These are phyloP conservation scores for Leccinum variicolor DNA, from an alignment of 768 basidiomycete genomes.

Conservation along the genomic window DNA sequence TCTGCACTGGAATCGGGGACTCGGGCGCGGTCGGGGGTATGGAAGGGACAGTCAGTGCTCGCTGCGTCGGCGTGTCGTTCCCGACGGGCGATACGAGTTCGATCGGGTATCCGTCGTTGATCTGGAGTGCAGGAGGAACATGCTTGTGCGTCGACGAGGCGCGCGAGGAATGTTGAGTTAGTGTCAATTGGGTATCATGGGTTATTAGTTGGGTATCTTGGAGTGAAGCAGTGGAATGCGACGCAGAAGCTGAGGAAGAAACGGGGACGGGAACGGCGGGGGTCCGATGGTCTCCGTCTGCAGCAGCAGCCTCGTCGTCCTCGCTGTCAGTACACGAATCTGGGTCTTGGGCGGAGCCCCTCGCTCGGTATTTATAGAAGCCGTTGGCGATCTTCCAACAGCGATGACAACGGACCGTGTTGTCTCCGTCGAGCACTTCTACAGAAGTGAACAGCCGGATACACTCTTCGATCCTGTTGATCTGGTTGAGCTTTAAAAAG, in stretches of 20 bases:
- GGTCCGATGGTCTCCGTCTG: slow-evolving; percentile 24
- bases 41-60: slow-evolving; percentile 47
- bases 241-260: slow-evolving; percentile 14
- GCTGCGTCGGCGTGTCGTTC: slow-evolving; percentile 30
- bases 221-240: slow-evolving; percentile 39
- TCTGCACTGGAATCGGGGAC: slow-evolving; percentile 28
- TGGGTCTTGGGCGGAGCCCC: slow-evolving; percentile 16
- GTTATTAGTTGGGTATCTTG: slow-evolving; percentile 24
- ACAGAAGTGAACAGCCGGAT: slow-evolving; percentile 86
- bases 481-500: slow-evolving; percentile 28
- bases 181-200: slow-evolving; percentile 23
- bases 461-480: slow-evolving; percentile 58
- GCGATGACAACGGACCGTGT: slow-evolving; percentile 87
- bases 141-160: slow-evolving; percentile 16
- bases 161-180: slow-evolving; percentile 4
- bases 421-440: slow-evolving; percentile 92
- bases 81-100: slow-evolving; percentile 14
- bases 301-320: slow-evolving; percentile 24
- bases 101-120: slow-evolving; percentile 20
- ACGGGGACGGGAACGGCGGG: slow-evolving; percentile 5
- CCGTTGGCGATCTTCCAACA: slow-evolving; percentile 94
- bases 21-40: slow-evolving; percentile 50
- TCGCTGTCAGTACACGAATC: slow-evolving; percentile 35
- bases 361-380: slow-evolving; percentile 37
- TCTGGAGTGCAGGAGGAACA: slow-evolving; percentile 28